Conservation (phyloP, 306 rosid genomes). For the Arachis stenosperma region DNA sequence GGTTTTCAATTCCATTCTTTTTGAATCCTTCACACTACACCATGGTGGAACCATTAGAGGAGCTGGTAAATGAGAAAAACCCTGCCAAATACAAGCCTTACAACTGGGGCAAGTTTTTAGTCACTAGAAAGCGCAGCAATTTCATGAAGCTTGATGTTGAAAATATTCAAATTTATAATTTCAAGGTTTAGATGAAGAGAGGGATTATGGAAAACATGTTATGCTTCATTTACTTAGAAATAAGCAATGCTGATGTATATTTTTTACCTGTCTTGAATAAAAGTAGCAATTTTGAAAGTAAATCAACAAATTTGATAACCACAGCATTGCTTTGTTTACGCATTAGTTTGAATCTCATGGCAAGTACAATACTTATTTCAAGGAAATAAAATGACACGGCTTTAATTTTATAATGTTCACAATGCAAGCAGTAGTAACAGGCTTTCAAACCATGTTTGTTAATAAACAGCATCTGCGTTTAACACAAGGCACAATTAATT, state of each 20-base stretch:
- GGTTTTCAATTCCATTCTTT: slow-evolving; percentile 59
- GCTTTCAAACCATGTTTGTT: too few relatives aligned
- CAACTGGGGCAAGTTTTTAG: slow-evolving; percentile 58
- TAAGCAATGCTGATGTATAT: not conserved
- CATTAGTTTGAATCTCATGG: too few relatives aligned
- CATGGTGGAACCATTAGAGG: slow-evolving; percentile 51
- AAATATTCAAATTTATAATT: slow-evolving; percentile 53
- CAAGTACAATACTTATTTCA: too few relatives aligned
- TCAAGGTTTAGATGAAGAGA: slow-evolving; percentile 36
- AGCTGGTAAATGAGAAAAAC: slow-evolving; percentile 47
- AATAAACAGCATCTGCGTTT: too few relatives aligned
- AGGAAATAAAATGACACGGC: too few relatives aligned
- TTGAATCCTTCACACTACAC: slow-evolving; percentile 66
- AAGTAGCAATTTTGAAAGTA: too few relatives aligned
- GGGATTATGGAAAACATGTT: slow-evolving; percentile 5
- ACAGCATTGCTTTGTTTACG: too few relatives aligned
- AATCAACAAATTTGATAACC: too few relatives aligned
- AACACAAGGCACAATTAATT: too few relatives aligned
- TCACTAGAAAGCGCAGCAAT: slow-evolving; percentile 44
- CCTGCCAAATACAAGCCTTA: slow-evolving; percentile 56
- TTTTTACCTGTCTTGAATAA: slow-evolving; percentile 6
- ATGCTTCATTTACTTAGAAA: not conserved
- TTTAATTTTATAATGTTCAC: too few relatives aligned
- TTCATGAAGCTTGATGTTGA: slow-evolving; percentile 55
- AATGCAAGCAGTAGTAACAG: too few relatives aligned